Evolutionary conservation across 345 rosid genomes (phyloP).

Genomic region (Lagerstroemia speciosa): DNA sequence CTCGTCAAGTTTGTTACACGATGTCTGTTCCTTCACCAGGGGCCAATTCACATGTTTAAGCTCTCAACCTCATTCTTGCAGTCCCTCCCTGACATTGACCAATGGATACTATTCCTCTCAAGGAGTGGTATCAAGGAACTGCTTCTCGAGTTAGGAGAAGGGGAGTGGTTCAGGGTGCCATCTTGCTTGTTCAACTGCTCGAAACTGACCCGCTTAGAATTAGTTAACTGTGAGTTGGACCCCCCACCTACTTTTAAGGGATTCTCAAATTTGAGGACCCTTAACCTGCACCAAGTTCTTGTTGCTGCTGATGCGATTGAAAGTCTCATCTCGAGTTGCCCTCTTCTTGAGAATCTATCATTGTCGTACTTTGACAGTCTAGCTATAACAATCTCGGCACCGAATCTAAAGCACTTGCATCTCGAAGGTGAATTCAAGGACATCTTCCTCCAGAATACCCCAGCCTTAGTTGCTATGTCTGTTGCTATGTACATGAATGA

Average conservation of each 20-base stretch:
- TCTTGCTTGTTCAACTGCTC: slow-evolving; percentile 59
- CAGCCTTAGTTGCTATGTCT: slow-evolving; percentile 52
- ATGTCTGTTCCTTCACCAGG: slow-evolving; percentile 75
- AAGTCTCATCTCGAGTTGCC: slow-evolving; percentile 62
- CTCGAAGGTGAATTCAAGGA: slow-evolving; percentile 87
- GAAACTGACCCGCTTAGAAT: slow-evolving; percentile 58
- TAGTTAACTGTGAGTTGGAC: slow-evolving; percentile 68
- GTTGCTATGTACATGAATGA: slow-evolving; percentile 86
- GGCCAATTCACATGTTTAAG: slow-evolving; percentile 83
- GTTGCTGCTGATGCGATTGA: slow-evolving; percentile 73
- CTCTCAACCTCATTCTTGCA: slow-evolving; percentile 51
- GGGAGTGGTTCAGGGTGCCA: slow-evolving; percentile 73
- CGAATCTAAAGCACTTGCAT: slow-evolving; percentile 68
- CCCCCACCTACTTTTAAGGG: slow-evolving; percentile 66
- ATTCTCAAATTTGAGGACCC: slow-evolving; percentile 53
- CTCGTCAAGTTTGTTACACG: slow-evolving; percentile 56
- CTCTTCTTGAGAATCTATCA: slow-evolving; percentile 67
- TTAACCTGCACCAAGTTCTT: slow-evolving; percentile 66
- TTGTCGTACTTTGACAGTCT: slow-evolving; percentile 78
- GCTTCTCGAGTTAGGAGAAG: slow-evolving; percentile 76
- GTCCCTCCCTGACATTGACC: slow-evolving; percentile 70
- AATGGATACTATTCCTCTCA: slow-evolving; percentile 90
- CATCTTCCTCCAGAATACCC: slow-evolving; percentile 66
- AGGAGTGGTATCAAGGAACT: slow-evolving; percentile 59
- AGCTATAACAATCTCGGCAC: slow-evolving; percentile 56